Evolutionary conservation across 1,139 yeast species (phyloP).

Genomic region (Yamadazyma dendronema): DNA sequence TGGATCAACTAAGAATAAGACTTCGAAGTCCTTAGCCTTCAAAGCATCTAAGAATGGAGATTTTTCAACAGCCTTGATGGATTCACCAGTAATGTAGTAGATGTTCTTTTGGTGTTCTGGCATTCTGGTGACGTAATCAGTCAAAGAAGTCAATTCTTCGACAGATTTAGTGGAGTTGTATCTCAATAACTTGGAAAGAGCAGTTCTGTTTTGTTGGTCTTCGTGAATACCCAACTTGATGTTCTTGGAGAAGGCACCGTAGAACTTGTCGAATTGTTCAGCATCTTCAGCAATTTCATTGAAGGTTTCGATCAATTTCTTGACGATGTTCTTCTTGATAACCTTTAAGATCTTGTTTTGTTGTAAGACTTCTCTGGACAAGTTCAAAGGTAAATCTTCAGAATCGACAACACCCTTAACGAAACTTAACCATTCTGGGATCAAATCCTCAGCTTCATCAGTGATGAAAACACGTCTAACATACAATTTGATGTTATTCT

Average conservation of each 20-base stretch:
- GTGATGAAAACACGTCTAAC: slow-evolving; percentile 99
- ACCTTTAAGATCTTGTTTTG: slow-evolving; percentile 99
- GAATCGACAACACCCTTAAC: slow-evolving; percentile 99
- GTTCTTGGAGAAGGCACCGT: slow-evolving; percentile 97
- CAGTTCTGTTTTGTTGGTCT: slow-evolving; percentile 95
- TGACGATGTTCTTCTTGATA: slow-evolving; percentile 97
- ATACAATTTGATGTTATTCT: slow-evolving; percentile 96
- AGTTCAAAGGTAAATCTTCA: slow-evolving; percentile 99
- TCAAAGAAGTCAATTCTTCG: slow-evolving; percentile 90
- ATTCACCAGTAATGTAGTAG: slow-evolving; percentile 99
- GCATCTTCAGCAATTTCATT: slow-evolving; percentile 98
- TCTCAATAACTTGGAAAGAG: slow-evolving; percentile 95
- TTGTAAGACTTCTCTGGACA: slow-evolving; percentile 99
- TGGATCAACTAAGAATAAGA: slow-evolving; percentile 96
- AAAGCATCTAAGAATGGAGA: slow-evolving; percentile 99
- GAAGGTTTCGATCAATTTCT: slow-evolving; percentile 98
- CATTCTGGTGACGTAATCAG: slow-evolving; percentile 99
- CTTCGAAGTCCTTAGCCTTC: slow-evolving; percentile 98
- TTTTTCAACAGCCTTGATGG: slow-evolving; percentile 95
- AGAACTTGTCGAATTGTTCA: slow-evolving; percentile 98
- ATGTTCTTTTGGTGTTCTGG: slow-evolving; percentile 99
- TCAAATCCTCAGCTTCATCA: slow-evolving; percentile 98
- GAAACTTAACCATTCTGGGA: slow-evolving; percentile 98
- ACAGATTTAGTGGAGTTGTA: slow-evolving; percentile 94
- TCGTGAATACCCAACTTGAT: slow-evolving; percentile 98